Conservation (phyloP, 2,329 filamentous ascomycete genomes). For the Aulographum hederae region DNA sequence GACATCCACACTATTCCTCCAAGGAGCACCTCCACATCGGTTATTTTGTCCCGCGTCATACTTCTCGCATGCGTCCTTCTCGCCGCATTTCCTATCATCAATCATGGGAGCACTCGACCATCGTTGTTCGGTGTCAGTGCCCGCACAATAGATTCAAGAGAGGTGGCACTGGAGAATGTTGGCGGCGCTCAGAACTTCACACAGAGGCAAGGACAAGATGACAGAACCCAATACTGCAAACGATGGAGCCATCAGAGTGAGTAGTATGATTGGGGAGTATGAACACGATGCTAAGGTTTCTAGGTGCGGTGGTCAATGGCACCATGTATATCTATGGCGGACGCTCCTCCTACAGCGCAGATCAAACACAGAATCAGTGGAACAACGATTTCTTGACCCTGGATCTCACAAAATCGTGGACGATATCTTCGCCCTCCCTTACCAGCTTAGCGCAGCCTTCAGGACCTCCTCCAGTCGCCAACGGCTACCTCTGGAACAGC, state of each 20-base stretch:
- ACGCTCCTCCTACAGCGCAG: slow-evolving; percentile 36
- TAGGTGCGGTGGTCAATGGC: slow-evolving; percentile 50
- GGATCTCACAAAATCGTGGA: slow-evolving; percentile 58
- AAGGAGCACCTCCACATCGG: too few species aligned
- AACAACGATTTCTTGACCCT: slow-evolving; percentile 57
- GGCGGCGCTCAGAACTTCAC: too few species aligned
- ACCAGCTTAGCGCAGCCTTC: slow-evolving; percentile 44
- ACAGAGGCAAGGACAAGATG: too few species aligned
- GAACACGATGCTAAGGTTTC: slow-evolving; percentile 6
- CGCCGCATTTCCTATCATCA: too few species aligned
- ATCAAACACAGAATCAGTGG: slow-evolving; percentile 48
- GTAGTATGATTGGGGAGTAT: not conserved
- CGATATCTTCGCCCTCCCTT: slow-evolving; percentile 42
- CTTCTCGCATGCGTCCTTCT: too few species aligned
- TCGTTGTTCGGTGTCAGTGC: too few species aligned
- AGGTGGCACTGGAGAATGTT: too few species aligned
- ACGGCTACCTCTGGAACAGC: slow-evolving; percentile 62
- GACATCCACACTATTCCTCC: too few species aligned
- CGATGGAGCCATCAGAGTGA: slow-evolving; percentile 47
- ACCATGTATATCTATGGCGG: slow-evolving; percentile 64
- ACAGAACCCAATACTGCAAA: slow-evolving; percentile 42
- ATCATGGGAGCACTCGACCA: too few species aligned
- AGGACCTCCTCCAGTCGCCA: slow-evolving; percentile 51
- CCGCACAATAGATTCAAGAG: too few species aligned
- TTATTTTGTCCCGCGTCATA: too few species aligned